Conservation (phyloP, 148 eudicot genomes). For the Chenopodium suecicum region DNA sequence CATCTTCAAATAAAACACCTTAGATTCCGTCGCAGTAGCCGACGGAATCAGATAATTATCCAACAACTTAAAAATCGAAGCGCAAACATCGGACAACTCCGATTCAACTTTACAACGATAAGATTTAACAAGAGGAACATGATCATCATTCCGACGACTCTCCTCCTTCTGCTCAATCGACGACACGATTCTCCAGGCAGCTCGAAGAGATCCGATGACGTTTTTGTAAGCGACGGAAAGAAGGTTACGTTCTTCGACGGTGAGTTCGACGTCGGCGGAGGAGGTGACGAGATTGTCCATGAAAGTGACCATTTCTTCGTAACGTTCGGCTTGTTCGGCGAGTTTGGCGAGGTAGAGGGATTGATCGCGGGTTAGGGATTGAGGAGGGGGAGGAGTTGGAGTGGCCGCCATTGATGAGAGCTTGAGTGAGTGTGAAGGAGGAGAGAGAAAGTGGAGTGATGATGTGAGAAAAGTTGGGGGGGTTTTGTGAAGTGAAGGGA, state of each 20-base stretch:
- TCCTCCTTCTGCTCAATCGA: slow-evolving; percentile 33
- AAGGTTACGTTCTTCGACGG: slow-evolving; percentile 26
- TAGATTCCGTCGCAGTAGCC: slow-evolving; percentile 14
- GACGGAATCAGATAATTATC: slow-evolving; percentile 27
- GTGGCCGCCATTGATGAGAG: neutral
- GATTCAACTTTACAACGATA: slow-evolving; percentile 22
- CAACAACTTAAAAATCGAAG: slow-evolving; percentile 18
- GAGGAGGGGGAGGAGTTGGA: neutral
- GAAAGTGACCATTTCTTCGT: slow-evolving; percentile 31
- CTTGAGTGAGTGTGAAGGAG: neutral
- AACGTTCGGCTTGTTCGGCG: slow-evolving; percentile 34
- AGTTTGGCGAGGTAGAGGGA: slow-evolving; percentile 33
- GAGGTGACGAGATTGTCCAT: slow-evolving; percentile 21
- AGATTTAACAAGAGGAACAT: neutral
- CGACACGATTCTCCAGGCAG: slow-evolving; percentile 28
- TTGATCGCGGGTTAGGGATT: slow-evolving; percentile 20
- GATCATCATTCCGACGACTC: slow-evolving; percentile 19
- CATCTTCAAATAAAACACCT: slow-evolving; percentile 33
- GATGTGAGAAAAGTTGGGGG: too few species aligned
- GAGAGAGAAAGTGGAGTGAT: neutral
- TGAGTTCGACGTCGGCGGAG: slow-evolving; percentile 10
- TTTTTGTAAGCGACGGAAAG: slow-evolving; percentile 28
- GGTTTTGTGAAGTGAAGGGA: too few species aligned
- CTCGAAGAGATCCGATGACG: slow-evolving; percentile 26
- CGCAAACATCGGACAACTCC: slow-evolving; percentile 24